Conservation (phyloP, 1,284 basidiomycete species). For the Puccinia hordei region DNA sequence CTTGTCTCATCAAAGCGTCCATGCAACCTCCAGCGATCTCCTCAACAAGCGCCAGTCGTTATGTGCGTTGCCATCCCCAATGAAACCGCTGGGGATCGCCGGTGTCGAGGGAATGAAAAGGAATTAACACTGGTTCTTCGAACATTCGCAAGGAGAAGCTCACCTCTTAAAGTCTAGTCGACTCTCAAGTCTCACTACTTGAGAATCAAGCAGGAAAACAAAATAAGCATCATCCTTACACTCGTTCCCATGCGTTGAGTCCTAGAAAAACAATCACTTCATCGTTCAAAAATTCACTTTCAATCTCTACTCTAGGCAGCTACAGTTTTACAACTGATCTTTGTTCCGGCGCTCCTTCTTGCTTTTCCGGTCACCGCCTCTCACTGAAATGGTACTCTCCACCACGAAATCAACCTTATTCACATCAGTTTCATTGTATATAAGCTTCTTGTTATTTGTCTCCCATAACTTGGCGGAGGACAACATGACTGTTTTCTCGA, state of each 20-base stretch:
- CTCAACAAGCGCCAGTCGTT: not conserved
- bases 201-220: not conserved
- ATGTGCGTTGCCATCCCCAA: not conserved
- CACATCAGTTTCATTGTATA: not conserved
- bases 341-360: not conserved
- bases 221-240: not conserved
- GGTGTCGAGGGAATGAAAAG: not conserved
- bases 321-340: not conserved
- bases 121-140: not conserved
- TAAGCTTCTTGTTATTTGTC: not conserved
- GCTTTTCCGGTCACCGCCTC: not conserved
- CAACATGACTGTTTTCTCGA: conserved; percentile 10
- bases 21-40: not conserved
- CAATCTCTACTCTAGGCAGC: not conserved
- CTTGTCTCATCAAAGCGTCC: conserved; percentile 1
- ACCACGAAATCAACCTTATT: not conserved
- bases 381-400: not conserved
- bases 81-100: not conserved
- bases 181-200: not conserved
- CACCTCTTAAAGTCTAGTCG: not conserved
- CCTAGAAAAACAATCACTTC: not conserved
- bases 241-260: not conserved
- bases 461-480: not conserved
- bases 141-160: too few species aligned
- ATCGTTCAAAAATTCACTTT: not conserved